Evolutionary conservation across 2,329 filamentous ascomycete species (phyloP).

Genomic region (Venturia carpophila): DNA sequence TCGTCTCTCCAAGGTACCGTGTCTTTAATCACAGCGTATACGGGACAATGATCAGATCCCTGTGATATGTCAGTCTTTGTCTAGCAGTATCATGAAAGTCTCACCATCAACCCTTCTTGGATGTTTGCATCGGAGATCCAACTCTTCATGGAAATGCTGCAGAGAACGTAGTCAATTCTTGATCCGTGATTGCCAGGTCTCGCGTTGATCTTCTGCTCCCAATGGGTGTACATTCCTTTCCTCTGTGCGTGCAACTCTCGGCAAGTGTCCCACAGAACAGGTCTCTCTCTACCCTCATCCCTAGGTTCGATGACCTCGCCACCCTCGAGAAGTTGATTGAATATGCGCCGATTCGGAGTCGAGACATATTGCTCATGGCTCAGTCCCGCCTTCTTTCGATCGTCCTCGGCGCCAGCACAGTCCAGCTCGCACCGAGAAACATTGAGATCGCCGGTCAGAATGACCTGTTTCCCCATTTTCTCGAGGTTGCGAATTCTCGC

Average conservation of each 20-base stretch:
- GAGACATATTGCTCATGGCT: constrained; percentile 65
- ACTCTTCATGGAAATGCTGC: constrained; percentile 65
- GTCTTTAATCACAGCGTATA: constrained; percentile 68
- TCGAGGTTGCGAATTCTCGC: constrained; percentile 76
- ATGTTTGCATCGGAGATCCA: constrained; percentile 82
- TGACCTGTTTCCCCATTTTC: constrained; percentile 70
- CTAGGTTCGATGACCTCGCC: constrained; percentile 59
- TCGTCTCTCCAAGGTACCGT: constrained; percentile 45
- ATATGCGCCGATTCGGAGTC: constrained; percentile 62
- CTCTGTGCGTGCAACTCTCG: constrained; percentile 72
- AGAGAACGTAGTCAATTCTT: constrained; percentile 89
- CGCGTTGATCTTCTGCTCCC: constrained; percentile 92
- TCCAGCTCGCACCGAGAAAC: constrained; percentile 64
- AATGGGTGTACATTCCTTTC: constrained; percentile 91
- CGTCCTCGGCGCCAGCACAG: constrained; percentile 64
- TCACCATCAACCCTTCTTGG: constrained; percentile 74
- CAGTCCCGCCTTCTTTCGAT: constrained; percentile 60
- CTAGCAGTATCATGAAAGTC: constrained; percentile 18
- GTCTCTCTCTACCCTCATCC: constrained; percentile 60
- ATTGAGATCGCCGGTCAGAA: constrained; percentile 85
- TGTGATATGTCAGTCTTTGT: constrained; percentile 24
- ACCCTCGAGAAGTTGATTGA: constrained; percentile 76
- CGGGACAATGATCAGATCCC: constrained; percentile 94
- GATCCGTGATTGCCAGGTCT: constrained; percentile 90
- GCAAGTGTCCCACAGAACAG: constrained; percentile 76